These are phyloP conservation scores for Harringtonia aguacate DNA, from an alignment of 2,329 filamentous ascomycete genomes.

Conservation along the genomic window DNA sequence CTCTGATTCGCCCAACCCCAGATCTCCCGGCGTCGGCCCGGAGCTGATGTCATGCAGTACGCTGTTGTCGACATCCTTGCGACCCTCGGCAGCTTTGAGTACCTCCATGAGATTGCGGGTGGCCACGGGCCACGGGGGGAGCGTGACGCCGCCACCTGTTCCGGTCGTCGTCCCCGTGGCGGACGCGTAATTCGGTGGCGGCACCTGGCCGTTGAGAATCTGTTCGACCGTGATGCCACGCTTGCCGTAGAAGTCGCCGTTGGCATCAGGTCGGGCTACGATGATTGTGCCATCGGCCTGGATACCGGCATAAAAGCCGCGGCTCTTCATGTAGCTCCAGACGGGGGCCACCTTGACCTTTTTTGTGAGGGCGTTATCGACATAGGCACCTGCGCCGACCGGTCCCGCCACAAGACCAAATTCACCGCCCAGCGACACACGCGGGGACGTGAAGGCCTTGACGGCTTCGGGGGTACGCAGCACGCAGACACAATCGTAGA, in stretches of 20 bases:
- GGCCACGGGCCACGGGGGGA: conserved; percentile 8
- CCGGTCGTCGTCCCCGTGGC: neutral
- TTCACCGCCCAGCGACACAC: conserved; percentile 58
- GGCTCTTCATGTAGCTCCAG: conserved; percentile 62
- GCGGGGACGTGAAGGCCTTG: conserved; percentile 54
- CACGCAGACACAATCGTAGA: conserved; percentile 66
- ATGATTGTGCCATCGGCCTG: conserved; percentile 67
- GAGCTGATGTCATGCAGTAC: conserved; percentile 2
- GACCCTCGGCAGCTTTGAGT: conserved; percentile 13
- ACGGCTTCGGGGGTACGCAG: conserved; percentile 59
- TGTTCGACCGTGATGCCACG: conserved; percentile 10
- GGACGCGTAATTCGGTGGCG: neutral
- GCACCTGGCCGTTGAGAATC: conserved; percentile 12
- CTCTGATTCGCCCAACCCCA: conserved; percentile 1
- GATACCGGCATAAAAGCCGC: conserved; percentile 61
- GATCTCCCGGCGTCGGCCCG: conserved; percentile 6
- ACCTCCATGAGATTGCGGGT: conserved; percentile 12
- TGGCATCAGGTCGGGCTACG: conserved; percentile 61
- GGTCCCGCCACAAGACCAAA: conserved; percentile 50
- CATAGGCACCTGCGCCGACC: conserved; percentile 47
- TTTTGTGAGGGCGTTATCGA: conserved; percentile 45
- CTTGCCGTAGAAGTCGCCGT: conserved; percentile 58
- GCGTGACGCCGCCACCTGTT: neutral
- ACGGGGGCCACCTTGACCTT: conserved; percentile 36
- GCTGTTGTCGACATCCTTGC: conserved; percentile 5